Evolutionary conservation across 176 grass and related monocot species (phyloP).

Genomic region (Phoenix roebelenii): DNA sequence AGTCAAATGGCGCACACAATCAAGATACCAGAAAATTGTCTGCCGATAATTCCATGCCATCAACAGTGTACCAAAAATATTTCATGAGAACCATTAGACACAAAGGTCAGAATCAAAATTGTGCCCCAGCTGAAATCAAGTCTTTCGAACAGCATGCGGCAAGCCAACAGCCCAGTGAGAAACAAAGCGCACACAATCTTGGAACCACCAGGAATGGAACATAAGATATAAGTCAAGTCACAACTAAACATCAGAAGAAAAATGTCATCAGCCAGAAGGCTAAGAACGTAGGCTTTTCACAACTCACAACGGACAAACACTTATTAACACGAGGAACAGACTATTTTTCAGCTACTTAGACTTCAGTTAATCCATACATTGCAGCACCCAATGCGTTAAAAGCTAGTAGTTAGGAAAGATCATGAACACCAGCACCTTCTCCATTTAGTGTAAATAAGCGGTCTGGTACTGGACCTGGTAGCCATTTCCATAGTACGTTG

Average conservation of each 20-base stretch:
- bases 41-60: too few relatives aligned
- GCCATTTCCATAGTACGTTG: conserved; percentile 66
- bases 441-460: conserved; percentile 65
- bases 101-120: too few relatives aligned
- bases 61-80: too few relatives aligned
- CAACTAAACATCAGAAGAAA: conserved; percentile 1
- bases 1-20: too few relatives aligned
- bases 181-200: too few relatives aligned
- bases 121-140: too few relatives aligned
- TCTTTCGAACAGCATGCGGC: too few relatives aligned
- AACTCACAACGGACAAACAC: background rate
- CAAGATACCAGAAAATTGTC: too few relatives aligned
- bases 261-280: background rate
- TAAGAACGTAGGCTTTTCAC: background rate
- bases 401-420: conserved; percentile 43
- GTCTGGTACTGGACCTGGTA: conserved; percentile 72
- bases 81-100: too few relatives aligned
- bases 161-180: too few relatives aligned
- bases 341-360: background rate
- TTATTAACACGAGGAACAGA: background rate
- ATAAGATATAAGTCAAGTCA: too few relatives aligned
- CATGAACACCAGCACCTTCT: conserved; percentile 18
- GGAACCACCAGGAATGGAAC: too few relatives aligned
- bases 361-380: background rate
- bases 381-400: conserved; percentile 13